A percentile compares a stretch with the other conserved stretches of the same genome.
phyloP scores from a whole-genome alignment of 2,329 filamentous ascomycete species.

The Colletotrichum spaethianum region DNA sequence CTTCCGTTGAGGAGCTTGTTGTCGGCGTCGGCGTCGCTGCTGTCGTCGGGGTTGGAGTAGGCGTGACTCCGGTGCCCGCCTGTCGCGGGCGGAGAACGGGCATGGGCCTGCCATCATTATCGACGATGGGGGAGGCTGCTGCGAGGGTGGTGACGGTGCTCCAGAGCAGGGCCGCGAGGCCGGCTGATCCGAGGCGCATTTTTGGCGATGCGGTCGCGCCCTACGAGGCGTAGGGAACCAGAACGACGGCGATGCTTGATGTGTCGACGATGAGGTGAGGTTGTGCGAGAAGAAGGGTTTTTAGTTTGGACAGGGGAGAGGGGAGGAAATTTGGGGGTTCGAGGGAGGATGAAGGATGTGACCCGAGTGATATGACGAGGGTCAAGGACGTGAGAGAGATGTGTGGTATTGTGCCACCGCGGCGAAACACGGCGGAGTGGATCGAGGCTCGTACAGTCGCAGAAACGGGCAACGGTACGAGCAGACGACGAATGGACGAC shows the following conservation, averaged over 20 bases:
- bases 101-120: slow-evolving; percentile 16
- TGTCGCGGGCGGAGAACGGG: slow-evolving; percentile 34
- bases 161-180: slow-evolving; percentile 39
- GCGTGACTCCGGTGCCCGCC: slow-evolving; percentile 16
- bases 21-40: slow-evolving; percentile 3
- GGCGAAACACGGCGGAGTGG: slow-evolving; percentile 36
- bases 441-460: slow-evolving; percentile 28
- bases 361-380: background rate
- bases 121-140: slow-evolving; percentile 18
- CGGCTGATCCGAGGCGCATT: slow-evolving; percentile 35
- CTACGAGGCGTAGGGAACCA: slow-evolving; percentile 16
- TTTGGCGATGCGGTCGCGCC: slow-evolving; percentile 16
- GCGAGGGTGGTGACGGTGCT: slow-evolving; percentile 18
- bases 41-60: slow-evolving; percentile 17
- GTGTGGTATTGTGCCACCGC: slow-evolving; percentile 26
- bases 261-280: background rate
- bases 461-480: slow-evolving; percentile 4
- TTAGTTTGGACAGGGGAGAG: background rate
- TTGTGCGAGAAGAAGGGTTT: background rate
- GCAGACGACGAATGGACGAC: background rate
- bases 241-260: background rate
- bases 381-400: background rate
- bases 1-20: background rate
- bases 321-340: background rate
- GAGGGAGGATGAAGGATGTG: background rate